Conservation (phyloP, 2,329 filamentous ascomycete species). For the Purpureocillium lavendulum region DNA sequence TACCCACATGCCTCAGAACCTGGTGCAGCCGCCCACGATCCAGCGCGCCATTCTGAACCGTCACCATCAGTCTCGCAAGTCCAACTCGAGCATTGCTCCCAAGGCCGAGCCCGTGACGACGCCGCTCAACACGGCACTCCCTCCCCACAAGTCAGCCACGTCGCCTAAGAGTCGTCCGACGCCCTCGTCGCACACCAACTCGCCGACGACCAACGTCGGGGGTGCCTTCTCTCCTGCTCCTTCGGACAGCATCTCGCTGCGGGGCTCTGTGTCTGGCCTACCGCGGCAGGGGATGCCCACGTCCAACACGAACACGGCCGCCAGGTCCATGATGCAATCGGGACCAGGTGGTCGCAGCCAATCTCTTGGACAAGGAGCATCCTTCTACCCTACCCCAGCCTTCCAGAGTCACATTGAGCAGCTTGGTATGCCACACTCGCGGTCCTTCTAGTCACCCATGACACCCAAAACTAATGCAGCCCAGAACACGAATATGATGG, state of each 20-base stretch:
- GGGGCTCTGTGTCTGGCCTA: slow-evolving; percentile 25
- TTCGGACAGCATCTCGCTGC: slow-evolving; percentile 39
- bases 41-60: slow-evolving; percentile 76
- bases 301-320: slow-evolving; percentile 12
- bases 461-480: slow-evolving; percentile 59
- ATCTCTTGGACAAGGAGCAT: slow-evolving; percentile 28
- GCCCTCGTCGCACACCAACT: slow-evolving; percentile 65
- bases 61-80: slow-evolving; percentile 66
- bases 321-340: slow-evolving; percentile 26
- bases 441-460: slow-evolving; percentile 38
- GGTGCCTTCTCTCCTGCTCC: slow-evolving; percentile 34
- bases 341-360: slow-evolving; percentile 25
- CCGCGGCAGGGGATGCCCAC: slow-evolving; percentile 23
- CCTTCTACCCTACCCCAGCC: slow-evolving; percentile 70
- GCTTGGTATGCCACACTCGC: slow-evolving; percentile 69
- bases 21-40: slow-evolving; percentile 66
- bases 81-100: slow-evolving; percentile 65
- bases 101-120: slow-evolving; percentile 53
- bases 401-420: slow-evolving; percentile 95
- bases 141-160: slow-evolving; percentile 46
- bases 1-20: slow-evolving; percentile 58
- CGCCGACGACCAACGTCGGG: slow-evolving; percentile 43
- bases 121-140: slow-evolving; percentile 36
- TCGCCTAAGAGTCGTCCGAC: slow-evolving; percentile 72
- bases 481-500: slow-evolving; percentile 97